Percentiles rank a stretch among this genome's conserved stretches.
phyloP scores from a whole-genome alignment of 176 grass and related monocot genomes.

The Eremochloa ophiuroides region DNA sequence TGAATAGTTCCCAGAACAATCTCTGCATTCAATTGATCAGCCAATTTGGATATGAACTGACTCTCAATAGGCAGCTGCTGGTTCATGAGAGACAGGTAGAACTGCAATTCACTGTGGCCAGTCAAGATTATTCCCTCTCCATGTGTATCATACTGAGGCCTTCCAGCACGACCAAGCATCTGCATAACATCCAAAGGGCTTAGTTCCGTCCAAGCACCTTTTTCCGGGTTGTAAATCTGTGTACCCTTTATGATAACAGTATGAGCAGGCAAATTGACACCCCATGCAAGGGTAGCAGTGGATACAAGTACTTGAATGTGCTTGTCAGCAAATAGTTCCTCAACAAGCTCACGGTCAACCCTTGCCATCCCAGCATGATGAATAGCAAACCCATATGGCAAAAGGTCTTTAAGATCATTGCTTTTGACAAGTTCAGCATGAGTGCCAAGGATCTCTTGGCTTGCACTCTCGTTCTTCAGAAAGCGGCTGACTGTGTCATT shows the following conservation, averaged over 20 bases:
- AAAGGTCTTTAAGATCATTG: slow-evolving; percentile 85
- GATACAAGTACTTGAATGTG: slow-evolving; percentile 94
- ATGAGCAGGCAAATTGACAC: slow-evolving; percentile 94
- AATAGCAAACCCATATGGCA: slow-evolving; percentile 97
- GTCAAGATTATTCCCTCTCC: slow-evolving; percentile 97
- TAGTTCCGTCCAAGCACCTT: slow-evolving; percentile 95
- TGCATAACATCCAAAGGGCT: slow-evolving; percentile 98
- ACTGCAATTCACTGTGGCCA: slow-evolving; percentile 87
- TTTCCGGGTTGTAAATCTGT: slow-evolving; percentile 96
- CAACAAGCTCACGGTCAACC: slow-evolving; percentile 76
- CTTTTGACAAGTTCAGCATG: slow-evolving; percentile 90
- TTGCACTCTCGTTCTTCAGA: slow-evolving; percentile 85
- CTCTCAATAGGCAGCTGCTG: slow-evolving; percentile 95
- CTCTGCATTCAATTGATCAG: slow-evolving; percentile 95
- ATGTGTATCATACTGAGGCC: slow-evolving; percentile 92
- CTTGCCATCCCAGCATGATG: slow-evolving; percentile 94
- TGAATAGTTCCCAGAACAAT: slow-evolving; percentile 91
- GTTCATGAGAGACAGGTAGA: slow-evolving; percentile 96
- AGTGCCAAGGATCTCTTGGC: slow-evolving; percentile 80
- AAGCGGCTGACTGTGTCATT: slow-evolving; percentile 84
- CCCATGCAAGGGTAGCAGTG: slow-evolving; percentile 91
- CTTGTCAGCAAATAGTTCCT: slow-evolving; percentile 83
- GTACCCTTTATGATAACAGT: slow-evolving; percentile 97
- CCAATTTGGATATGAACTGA: slow-evolving; percentile 84
- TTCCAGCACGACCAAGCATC: slow-evolving; percentile 97